A percentile compares a stretch with the other conserved stretches of the same genome.
These are phyloP conservation scores for Populus hybrid DNA, from an alignment of 441 rosid species.

Conservation along the genomic window DNA sequence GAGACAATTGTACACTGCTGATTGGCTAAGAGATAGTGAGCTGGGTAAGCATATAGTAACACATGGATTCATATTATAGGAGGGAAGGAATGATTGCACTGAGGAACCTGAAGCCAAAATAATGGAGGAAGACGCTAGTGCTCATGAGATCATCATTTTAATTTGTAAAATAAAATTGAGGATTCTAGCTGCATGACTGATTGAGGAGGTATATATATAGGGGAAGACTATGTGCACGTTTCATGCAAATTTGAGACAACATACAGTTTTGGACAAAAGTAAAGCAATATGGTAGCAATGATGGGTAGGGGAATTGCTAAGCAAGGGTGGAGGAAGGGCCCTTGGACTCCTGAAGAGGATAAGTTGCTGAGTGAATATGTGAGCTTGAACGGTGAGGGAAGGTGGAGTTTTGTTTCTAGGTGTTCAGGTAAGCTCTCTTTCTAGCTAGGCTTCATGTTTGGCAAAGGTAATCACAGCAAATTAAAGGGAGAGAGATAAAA, in stretches of 20 bases:
- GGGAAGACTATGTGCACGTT: slow-evolving; percentile 17
- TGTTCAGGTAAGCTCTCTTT: slow-evolving; percentile 39
- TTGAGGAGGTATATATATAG: slow-evolving; percentile 11
- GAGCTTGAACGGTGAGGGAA: slow-evolving; percentile 59
- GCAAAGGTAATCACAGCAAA: not conserved
- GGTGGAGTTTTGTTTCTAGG: slow-evolving; percentile 69
- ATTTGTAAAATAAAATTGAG: not conserved
- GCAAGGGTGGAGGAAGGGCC: slow-evolving; percentile 74
- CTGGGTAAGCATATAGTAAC: slow-evolving; percentile 27
- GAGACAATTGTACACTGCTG: slow-evolving; percentile 19
- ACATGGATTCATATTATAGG: slow-evolving; percentile 28
- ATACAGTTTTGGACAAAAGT: not conserved
- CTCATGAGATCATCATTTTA: slow-evolving; percentile 4
- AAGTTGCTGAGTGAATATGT: slow-evolving; percentile 53
- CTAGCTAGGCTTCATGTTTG: not conserved
- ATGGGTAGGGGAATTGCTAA: slow-evolving; percentile 45
- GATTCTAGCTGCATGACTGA: not conserved
- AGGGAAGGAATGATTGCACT: not conserved
- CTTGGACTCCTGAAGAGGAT: slow-evolving; percentile 80
- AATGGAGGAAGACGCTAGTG: not conserved
- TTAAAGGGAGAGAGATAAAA: no score
- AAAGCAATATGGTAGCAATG: slow-evolving; percentile 19
- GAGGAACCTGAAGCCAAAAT: not conserved
- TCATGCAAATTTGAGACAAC: slow-evolving; percentile 31
- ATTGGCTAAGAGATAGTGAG: slow-evolving; percentile 21